Evolutionary conservation across 768 basidiomycete genomes (phyloP), one percentile per base, ranked within the genome.

Genomic region (Lactifluus volemus): DNA sequence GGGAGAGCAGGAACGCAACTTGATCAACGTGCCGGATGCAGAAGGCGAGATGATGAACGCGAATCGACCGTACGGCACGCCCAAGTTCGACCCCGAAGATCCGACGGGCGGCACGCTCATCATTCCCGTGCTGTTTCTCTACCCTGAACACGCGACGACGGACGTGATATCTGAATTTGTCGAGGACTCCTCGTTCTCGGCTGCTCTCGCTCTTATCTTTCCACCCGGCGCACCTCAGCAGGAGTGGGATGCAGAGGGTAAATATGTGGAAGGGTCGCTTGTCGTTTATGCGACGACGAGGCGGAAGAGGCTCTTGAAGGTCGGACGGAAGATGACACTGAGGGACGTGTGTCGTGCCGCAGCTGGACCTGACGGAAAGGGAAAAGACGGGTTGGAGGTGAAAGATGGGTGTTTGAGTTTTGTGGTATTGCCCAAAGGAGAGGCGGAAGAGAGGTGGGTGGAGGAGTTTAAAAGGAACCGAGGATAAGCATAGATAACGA

Each of bases 71-170:
- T 85, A 82, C 68, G 19, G 45, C 6, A 72, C 74, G 53, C 84
- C 89, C 8, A 79, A 81, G 58, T 87, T 88, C 67, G 85, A 88
- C 68, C 70, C 79, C 3, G 83, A 86, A 63, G 88, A 85, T 72
- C 70, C 82, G 59, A 74, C 83, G 59, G 65, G 78, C 65, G 70
- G 72, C 63, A 84, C 84, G 0, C 79, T 96, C 12, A 73, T 96
- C 63, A 34, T 71, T 97, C 96, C 97, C 2, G 86, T 88, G 45
- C 91, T 97, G 77, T 88, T 98, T 73, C 79, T 98, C 62, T 97
- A 98, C 73, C 97, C 97, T 6, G 86, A 92, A 70, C 79, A 93
- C 65, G 83, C 86, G 11, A 92, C 84, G 5, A 92, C 95, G 32
- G 97, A 99, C 73, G 79, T 95, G 60, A 88, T 98, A 65, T 78